Base-by-base conservation (phyloP, 768 basidiomycete genomes). In the Suillus occidentalis region DNA sequence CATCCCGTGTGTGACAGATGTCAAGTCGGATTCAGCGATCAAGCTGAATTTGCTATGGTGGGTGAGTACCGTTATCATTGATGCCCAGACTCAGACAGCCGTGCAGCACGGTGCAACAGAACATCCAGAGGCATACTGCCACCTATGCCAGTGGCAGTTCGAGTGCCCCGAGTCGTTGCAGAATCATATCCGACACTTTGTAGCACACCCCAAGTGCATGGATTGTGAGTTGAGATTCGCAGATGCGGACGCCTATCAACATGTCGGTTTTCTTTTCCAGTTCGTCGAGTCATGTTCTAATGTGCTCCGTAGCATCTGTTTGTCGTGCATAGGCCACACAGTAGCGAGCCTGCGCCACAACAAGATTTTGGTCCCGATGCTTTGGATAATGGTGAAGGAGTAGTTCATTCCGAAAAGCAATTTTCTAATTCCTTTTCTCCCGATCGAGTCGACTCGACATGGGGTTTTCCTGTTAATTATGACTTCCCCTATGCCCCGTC, bases 181-280 rank as follows among this genome's bases (percentile, higher is more conserved):
- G 53, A 73, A 72, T 37, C 84, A 85, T 65, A 82, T 80, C 68
- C 72, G 65, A 22, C 73, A 75, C 13, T 83, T 84, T 20, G 72
- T 75, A 28, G 71, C 67, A 20, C 85, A 85, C 70, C 82, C 85
- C 3, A 80, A 78, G 61, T 85, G 85, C 63, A 65, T 71, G 31
- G 69, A 72, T 37, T 85, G 84, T 60, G 69, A 73, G n/a, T 60
- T 77, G 53, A 81, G 82, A 37, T 84, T 83, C 63, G 66, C 73
- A 53, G 79, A 82, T 63, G 71, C 76, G 31, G 74, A 74, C 52
- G 73, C 74, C 2, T 75, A 79, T 64, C 72, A 77, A 65, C 68
- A 77, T 57, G 83, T 83, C 64, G 63, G 77, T 60, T 61, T 52
- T 57, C 31, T 43, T 18, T 28, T 40, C 28, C 39, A 50, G 36